These are phyloP conservation scores for Tolypocladium inflatum DNA, from an alignment of 2,329 filamentous ascomycete species.

Conservation along the genomic window DNA sequence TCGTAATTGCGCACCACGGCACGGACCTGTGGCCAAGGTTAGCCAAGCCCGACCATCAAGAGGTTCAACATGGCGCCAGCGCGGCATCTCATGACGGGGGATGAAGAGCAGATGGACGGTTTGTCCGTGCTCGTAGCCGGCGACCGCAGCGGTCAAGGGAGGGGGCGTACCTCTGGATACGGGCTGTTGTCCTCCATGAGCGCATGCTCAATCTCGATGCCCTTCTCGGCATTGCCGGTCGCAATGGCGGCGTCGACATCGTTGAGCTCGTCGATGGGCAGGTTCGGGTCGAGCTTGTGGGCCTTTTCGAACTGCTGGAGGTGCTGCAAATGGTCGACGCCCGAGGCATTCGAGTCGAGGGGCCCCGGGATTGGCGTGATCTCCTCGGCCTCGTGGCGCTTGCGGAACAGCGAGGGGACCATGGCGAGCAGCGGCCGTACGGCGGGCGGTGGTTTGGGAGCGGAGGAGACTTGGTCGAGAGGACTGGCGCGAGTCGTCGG, in stretches of 20 bases:
- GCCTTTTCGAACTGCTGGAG: constrained; percentile 49
- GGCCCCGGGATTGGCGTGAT: constrained; percentile 32
- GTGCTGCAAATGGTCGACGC: constrained; percentile 31
- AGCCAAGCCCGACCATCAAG: neutral
- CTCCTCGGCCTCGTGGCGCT: constrained; percentile 35
- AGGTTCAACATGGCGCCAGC: neutral
- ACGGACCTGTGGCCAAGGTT: constrained; percentile 38
- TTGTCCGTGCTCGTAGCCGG: neutral
- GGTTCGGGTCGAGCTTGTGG: constrained; percentile 55
- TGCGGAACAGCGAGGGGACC: constrained; percentile 30
- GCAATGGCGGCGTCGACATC: constrained; percentile 50
- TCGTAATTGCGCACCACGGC: constrained; percentile 57
- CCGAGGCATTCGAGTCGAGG: constrained; percentile 27
- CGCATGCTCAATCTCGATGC: constrained; percentile 46
- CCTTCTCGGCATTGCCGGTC: constrained; percentile 44
- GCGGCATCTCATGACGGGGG: neutral
- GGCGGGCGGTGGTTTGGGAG: neutral
- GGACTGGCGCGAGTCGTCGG: neutral
- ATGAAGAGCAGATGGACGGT: neutral
- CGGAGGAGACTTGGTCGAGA: neutral
- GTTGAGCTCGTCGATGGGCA: constrained; percentile 52
- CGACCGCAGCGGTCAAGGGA: neutral
- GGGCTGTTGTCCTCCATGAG: constrained; percentile 56
- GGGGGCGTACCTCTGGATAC: constrained; percentile 47
- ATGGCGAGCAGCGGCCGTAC: constrained; percentile 10